Evolutionary conservation across 176 grass and related monocot genomes (phyloP).

Genomic region (Phoenix roebelenii): DNA sequence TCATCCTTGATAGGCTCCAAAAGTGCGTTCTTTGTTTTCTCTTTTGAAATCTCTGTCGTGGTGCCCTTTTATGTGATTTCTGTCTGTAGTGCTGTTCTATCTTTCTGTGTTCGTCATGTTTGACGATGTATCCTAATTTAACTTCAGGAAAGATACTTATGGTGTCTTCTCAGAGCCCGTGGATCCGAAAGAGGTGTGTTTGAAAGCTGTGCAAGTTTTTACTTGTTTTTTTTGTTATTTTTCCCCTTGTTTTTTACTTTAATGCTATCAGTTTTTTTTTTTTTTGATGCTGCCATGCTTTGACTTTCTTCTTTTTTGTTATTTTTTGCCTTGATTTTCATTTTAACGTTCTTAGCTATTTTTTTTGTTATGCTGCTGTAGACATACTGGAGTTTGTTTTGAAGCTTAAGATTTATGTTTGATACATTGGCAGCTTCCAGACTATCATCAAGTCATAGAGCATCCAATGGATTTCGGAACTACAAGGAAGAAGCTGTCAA

Average conservation of each 20-base stretch:
- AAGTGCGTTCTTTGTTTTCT: conserved; percentile 33
- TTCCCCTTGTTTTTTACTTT: too few relatives aligned
- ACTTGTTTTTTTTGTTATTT: too few relatives aligned
- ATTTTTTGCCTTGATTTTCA: too few relatives aligned
- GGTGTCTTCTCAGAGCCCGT: conserved; percentile 42
- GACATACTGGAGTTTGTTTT: too few relatives aligned
- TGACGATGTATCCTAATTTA: background rate
- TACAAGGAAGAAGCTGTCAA: conserved; percentile 20
- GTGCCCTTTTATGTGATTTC: conserved; percentile 2
- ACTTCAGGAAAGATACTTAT: conserved; percentile 35
- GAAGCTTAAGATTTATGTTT: background rate
- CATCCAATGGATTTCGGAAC: conserved; percentile 42
- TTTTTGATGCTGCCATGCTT: too few relatives aligned
- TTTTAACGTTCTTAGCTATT: too few relatives aligned
- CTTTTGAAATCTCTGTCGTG: background rate
- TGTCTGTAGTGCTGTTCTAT: background rate
- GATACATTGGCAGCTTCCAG: conserved; percentile 31
- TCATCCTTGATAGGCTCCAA: conserved; percentile 49
- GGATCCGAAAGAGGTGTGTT: conserved; percentile 38
- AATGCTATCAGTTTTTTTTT: too few relatives aligned
- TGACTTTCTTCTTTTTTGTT: too few relatives aligned
- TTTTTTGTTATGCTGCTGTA: too few relatives aligned
- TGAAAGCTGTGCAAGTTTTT: too few relatives aligned
- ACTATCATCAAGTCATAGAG: conserved; percentile 42
- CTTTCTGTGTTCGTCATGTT: too few relatives aligned